Percentiles rank a stretch among this genome's conserved stretches.
Conservation (phyloP, 2,329 filamentous ascomycete species). For the Curvularia spicifera region DNA sequence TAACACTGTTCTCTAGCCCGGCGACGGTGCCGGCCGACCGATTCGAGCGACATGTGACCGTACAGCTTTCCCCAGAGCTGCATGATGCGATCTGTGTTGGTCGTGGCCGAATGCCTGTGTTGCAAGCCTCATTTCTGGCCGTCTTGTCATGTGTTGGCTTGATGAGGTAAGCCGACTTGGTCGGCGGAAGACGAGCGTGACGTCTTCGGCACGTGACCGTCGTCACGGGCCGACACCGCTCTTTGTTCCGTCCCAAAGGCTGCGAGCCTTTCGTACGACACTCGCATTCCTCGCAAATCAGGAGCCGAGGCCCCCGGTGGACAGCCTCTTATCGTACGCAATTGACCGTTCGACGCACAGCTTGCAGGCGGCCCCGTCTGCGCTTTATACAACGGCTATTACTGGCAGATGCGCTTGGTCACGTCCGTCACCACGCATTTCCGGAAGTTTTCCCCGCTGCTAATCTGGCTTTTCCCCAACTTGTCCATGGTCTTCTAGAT, state of each 20-base stretch:
- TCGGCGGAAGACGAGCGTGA: background rate
- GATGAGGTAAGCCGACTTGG: background rate
- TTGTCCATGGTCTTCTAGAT: conserved; percentile 14
- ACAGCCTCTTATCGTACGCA: background rate
- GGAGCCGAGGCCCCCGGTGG: background rate
- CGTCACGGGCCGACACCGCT: conserved; percentile 6
- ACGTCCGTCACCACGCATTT: conserved; percentile 11
- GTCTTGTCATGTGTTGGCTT: background rate
- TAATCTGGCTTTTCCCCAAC: conserved; percentile 3
- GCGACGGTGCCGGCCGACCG: background rate
- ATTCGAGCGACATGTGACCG: background rate
- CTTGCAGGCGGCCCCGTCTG: background rate
- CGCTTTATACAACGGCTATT: conserved; percentile 8
- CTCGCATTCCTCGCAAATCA: background rate
- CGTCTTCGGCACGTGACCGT: background rate
- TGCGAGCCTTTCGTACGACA: background rate
- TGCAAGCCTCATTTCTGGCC: background rate
- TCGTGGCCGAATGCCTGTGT: background rate
- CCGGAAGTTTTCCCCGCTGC: conserved; percentile 11
- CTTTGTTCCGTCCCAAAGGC: background rate
- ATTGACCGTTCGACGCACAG: conserved; percentile 1
- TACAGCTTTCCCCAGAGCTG: background rate
- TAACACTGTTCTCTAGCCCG: background rate
- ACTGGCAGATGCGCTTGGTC: conserved; percentile 15
- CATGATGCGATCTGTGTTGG: background rate